A percentile compares a stretch with the other conserved stretches of the same genome.
These are phyloP conservation scores for Chiua virens DNA, from an alignment of 768 basidiomycete species.

Conservation along the genomic window DNA sequence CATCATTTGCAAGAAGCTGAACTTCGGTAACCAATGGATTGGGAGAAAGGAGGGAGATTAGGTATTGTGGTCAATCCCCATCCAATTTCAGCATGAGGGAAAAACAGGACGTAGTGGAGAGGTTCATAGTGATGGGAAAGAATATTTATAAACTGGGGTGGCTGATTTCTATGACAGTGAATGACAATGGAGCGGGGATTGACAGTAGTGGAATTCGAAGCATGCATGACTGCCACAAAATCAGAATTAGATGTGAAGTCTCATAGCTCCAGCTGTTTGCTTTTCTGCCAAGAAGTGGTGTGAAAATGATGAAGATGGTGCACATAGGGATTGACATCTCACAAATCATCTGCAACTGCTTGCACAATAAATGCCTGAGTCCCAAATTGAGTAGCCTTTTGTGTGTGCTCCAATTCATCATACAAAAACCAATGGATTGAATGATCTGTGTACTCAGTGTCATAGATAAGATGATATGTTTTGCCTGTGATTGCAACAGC, in stretches of 20 bases:
- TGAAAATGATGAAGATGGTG: neutral
- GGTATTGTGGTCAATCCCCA: slow-evolving; percentile 26
- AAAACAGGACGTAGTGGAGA: slow-evolving; percentile 31
- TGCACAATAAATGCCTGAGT: neutral
- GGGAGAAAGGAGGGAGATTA: slow-evolving; percentile 21
- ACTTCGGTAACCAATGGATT: slow-evolving; percentile 35
- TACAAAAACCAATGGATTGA: neutral
- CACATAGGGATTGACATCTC: neutral
- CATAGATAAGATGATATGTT: neutral
- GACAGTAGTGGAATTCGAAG: neutral
- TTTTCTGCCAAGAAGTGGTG: no score
- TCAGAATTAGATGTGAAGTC: neutral
- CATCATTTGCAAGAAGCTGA: slow-evolving; percentile 31
- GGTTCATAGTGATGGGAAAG: slow-evolving; percentile 3
- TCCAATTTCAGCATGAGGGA: slow-evolving; percentile 29
- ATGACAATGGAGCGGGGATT: neutral
- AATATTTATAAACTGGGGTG: neutral
- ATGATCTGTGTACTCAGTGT: neutral
- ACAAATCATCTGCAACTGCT: neutral
- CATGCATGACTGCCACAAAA: neutral
- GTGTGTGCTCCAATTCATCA: neutral
- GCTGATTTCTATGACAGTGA: neutral
- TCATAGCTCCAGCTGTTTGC: neutral
- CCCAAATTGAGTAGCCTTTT: neutral
- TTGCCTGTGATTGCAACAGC: neutral